Evolutionary conservation across 768 basidiomycete species (phyloP).

Genomic region (Lactifluus hygrophoroides): DNA sequence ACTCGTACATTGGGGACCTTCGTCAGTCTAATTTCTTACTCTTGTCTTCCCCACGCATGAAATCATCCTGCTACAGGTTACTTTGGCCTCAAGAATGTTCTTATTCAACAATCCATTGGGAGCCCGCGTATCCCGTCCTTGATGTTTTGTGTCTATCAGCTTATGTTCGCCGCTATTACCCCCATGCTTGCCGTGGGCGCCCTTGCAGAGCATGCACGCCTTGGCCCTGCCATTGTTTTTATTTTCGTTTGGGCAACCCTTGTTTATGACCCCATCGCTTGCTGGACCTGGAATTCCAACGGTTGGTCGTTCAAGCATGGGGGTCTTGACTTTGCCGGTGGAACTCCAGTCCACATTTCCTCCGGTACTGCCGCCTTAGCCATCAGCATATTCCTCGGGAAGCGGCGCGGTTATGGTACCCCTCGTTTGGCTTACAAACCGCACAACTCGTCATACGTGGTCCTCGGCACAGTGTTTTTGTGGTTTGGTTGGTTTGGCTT

Average conservation of each 20-base stretch:
- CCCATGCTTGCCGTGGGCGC: conserved; percentile 89
- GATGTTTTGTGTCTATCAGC: conserved; percentile 77
- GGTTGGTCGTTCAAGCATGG: conserved; percentile 72
- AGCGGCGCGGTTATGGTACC: conserved; percentile 86
- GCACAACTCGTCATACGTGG: conserved; percentile 86
- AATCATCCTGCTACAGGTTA: conserved; percentile 44
- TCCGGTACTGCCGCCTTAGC: conserved; percentile 89
- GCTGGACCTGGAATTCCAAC: conserved; percentile 91
- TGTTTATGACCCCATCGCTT: conserved; percentile 91
- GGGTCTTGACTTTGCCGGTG: conserved; percentile 89
- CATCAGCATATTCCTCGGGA: conserved; percentile 85
- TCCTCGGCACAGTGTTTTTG: conserved; percentile 88
- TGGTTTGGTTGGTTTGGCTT: conserved; percentile 98
- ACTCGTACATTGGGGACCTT: conserved; percentile 77
- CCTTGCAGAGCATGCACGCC: conserved; percentile 78
- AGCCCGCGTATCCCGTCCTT: conserved; percentile 62
- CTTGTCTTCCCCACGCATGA: not conserved
- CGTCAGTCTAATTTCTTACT: conserved; percentile 35
- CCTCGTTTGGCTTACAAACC: conserved; percentile 88
- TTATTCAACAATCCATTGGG: conserved; percentile 67
- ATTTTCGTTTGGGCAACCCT: conserved; percentile 83
- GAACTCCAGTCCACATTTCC: conserved; percentile 94
- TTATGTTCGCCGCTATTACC: conserved; percentile 89
- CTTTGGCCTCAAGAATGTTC: conserved; percentile 76
- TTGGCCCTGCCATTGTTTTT: conserved; percentile 84